Percentiles rank a stretch among this genome's conserved stretches.
Conservation (phyloP, 345 rosid genomes). For the Eucalyptus pumila region DNA sequence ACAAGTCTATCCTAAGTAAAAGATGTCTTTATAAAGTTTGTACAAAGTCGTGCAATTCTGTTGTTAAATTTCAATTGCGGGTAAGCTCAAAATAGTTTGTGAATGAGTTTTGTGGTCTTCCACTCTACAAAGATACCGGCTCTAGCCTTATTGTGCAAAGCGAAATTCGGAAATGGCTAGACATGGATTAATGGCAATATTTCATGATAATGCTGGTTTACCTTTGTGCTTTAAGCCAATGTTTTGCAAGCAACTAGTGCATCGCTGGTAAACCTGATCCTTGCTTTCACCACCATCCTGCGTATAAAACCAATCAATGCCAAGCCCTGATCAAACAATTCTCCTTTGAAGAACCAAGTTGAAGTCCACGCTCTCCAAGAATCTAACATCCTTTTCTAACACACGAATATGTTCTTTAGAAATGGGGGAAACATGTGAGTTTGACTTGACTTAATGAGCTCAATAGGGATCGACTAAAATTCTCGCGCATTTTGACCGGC, state of each 20-base stretch:
- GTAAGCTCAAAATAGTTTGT: not conserved
- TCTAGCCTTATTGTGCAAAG: not conserved
- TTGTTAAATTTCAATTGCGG: not conserved
- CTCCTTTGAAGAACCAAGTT: not conserved
- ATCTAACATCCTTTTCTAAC: not conserved
- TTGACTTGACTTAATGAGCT: not conserved
- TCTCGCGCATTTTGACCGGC: not conserved
- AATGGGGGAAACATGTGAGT: not conserved
- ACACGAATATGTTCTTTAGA: not conserved
- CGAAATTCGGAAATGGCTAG: not conserved
- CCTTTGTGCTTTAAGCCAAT: slow-evolving; percentile 68
- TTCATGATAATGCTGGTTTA: not conserved
- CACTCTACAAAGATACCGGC: not conserved
- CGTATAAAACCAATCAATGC: not conserved
- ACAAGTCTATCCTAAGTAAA: not conserved
- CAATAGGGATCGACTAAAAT: not conserved
- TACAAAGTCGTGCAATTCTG: not conserved
- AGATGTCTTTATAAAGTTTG: not conserved
- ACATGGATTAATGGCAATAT: not conserved
- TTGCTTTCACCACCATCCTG: slow-evolving; percentile 86
- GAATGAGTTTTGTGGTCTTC: not conserved
- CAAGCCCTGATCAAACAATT: not conserved
- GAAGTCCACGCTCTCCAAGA: not conserved
- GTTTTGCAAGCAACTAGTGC: slow-evolving; percentile 55
- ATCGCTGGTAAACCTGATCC: slow-evolving; percentile 57